A percentile compares a stretch with the other conserved stretches of the same genome.
phyloP scores from a whole-genome alignment of 176 grass and related monocot genomes.

The Sorghum bicolor region DNA sequence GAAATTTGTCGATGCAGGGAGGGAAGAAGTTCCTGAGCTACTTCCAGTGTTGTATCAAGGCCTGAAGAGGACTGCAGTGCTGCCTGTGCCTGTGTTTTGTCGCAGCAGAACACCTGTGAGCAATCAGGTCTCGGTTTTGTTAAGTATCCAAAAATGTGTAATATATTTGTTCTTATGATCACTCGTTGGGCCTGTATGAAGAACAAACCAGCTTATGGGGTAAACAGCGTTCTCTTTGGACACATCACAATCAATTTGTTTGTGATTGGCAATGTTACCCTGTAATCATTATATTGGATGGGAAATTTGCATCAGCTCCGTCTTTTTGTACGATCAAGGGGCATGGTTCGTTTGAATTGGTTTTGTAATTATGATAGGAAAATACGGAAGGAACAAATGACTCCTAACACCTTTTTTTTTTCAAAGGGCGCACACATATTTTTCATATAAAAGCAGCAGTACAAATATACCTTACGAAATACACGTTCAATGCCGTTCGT shows the following conservation, averaged over 20 bases:
- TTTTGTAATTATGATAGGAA: not conserved
- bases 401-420: not conserved
- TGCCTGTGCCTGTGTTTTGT: not conserved
- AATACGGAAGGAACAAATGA: not conserved
- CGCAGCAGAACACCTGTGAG: conserved; percentile 3
- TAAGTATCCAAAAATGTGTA: conserved; percentile 31
- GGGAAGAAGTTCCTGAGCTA: conserved; percentile 90
- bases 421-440: not conserved
- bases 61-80: conserved; percentile 36
- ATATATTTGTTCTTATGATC: conserved; percentile 26
- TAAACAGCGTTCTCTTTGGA: not conserved
- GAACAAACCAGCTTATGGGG: conserved; percentile 20
- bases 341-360: not conserved
- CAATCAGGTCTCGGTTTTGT: conserved; percentile 34
- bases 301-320: too few relatives aligned
- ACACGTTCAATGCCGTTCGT: too few relatives aligned
- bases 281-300: too few relatives aligned
- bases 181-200: not conserved
- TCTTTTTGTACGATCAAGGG: not conserved
- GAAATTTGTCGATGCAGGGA: conserved; percentile 46
- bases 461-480: too few relatives aligned
- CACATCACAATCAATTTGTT: not conserved
- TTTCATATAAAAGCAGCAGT: not conserved
- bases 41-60: conserved; percentile 92
- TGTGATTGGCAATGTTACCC: not conserved